Base-by-base conservation (phyloP, 1,284 basidiomycete genomes). In the Afroboletus lepidellus region DNA sequence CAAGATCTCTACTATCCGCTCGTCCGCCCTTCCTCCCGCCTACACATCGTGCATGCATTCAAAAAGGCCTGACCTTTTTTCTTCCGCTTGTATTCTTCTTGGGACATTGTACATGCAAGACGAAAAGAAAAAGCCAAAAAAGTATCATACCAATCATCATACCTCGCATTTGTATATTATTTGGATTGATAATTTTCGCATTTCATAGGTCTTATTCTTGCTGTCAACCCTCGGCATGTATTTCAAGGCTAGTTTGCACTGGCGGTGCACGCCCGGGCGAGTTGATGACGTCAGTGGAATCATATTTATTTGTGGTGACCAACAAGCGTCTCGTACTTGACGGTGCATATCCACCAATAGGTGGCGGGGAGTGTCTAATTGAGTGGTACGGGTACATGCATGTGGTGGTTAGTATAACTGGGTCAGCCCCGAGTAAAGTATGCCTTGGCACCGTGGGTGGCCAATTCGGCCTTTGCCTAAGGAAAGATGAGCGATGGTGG, bases 401-500 rank as follows among this genome's bases (percentile, higher is more conserved):
- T 42, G 47, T 33, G 32, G 33, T 44, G 39, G 56, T 57, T 30
- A 44, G 49, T 43, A 51, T 36, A 49, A 11, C 24, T 24, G 18
- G 39, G 45, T 78, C 71, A 90, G 56, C 86, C 88, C 55, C 90
- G 80, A 55, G 82, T 87, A 70, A 94, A 93, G 72, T 94, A 94
- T 30, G 90, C 83, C 70, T 87, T 91, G 57, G 92, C 90, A 34
- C 93, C 93, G 60, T 94, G 90, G 34, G 79, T 80, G 4, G 92
- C 88, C 47, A 96, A 72, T 70, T 96, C 93, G 43, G 83, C 72
- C 74, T 92, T 93, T 48, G 93, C 93, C 86, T 94, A 57, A 15
- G 30, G 54, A 36, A 34, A 54, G 45, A 36, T 67, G 46, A 54
- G 49, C 13, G 15, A 32, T 16, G 25, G 36, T 41, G 15, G 25